Conservation (phyloP, 495 filamentous ascomycete genomes). For the Aspergillus indologenus region DNA sequence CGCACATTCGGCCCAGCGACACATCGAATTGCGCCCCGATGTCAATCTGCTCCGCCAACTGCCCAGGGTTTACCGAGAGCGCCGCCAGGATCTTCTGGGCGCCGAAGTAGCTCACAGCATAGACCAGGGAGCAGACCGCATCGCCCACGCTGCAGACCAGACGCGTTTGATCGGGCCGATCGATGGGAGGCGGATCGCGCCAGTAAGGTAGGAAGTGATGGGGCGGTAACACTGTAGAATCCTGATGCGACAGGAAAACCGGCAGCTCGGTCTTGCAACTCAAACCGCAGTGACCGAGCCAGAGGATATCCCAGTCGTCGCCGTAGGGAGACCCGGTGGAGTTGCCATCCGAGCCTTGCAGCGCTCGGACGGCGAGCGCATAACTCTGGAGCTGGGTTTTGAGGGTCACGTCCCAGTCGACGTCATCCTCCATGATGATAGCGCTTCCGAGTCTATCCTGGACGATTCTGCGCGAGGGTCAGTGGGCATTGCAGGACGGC, state of each 20-base stretch:
- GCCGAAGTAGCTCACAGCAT: slow-evolving; percentile 51
- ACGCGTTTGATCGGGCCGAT: slow-evolving; percentile 39
- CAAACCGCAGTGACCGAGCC: slow-evolving; percentile 50
- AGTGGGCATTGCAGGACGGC: neutral
- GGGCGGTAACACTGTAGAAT: slow-evolving; percentile 20
- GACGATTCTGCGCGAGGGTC: slow-evolving; percentile 30
- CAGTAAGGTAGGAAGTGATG: slow-evolving; percentile 22
- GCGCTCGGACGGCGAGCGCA: slow-evolving; percentile 36
- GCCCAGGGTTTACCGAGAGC: slow-evolving; percentile 39
- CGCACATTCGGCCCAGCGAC: slow-evolving; percentile 48
- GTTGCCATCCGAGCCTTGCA: slow-evolving; percentile 18
- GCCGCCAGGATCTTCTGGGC: slow-evolving; percentile 49
- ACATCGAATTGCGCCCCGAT: slow-evolving; percentile 45
- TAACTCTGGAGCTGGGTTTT: slow-evolving; percentile 47
- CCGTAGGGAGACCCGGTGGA: slow-evolving; percentile 49
- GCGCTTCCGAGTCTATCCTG: slow-evolving; percentile 41
- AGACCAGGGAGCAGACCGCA: slow-evolving; percentile 52
- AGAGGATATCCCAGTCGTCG: slow-evolving; percentile 53
- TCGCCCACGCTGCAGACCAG: slow-evolving; percentile 43
- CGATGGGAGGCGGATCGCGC: slow-evolving; percentile 19
- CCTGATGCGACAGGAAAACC: slow-evolving; percentile 19
- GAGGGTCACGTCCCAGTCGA: slow-evolving; percentile 53
- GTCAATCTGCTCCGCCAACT: slow-evolving; percentile 22
- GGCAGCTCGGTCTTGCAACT: slow-evolving; percentile 17
- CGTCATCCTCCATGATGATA: slow-evolving; percentile 54